Evolutionary conservation across 495 filamentous ascomycete species (phyloP).

Genomic region (Xylaria flabelliformis): DNA sequence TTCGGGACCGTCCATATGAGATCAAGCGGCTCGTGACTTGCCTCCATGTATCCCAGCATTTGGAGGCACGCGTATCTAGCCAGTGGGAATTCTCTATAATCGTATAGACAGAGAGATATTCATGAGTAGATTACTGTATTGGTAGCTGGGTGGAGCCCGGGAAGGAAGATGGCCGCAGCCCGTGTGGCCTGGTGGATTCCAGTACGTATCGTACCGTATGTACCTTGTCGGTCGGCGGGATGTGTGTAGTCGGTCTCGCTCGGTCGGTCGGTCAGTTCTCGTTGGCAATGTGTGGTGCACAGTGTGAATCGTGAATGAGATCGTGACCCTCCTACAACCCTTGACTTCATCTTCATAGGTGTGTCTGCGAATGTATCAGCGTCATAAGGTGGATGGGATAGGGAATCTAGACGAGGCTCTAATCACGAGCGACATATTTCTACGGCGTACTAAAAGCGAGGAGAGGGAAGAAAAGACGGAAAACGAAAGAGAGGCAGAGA

Average conservation of each 20-base stretch:
- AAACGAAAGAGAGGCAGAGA: neutral
- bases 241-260: conserved; percentile 13
- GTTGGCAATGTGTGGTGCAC: conserved; percentile 4
- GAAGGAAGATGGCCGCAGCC: conserved; percentile 28
- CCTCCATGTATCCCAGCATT: neutral
- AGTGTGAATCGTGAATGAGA: conserved; percentile 6
- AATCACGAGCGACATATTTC: neutral
- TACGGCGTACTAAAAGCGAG: neutral
- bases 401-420: neutral
- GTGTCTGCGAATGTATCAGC: conserved; percentile 2
- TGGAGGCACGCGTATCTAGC: conserved; percentile 10
- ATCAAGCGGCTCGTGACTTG: conserved; percentile 10
- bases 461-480: neutral
- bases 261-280: conserved; percentile 24
- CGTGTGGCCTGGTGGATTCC: conserved; percentile 26
- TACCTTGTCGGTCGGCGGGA: conserved; percentile 13
- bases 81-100: conserved; percentile 13
- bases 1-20: conserved; percentile 13
- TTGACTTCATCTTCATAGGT: neutral
- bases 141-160: conserved; percentile 26
- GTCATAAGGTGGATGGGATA: conserved; percentile 1
- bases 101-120: conserved; percentile 8
- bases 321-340: neutral
- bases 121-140: conserved; percentile 26
- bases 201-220: conserved; percentile 2